phyloP scores from a whole-genome alignment of 371 early-diverging fungal genomes.

The Dinochytrium kinnereticum region DNA sequence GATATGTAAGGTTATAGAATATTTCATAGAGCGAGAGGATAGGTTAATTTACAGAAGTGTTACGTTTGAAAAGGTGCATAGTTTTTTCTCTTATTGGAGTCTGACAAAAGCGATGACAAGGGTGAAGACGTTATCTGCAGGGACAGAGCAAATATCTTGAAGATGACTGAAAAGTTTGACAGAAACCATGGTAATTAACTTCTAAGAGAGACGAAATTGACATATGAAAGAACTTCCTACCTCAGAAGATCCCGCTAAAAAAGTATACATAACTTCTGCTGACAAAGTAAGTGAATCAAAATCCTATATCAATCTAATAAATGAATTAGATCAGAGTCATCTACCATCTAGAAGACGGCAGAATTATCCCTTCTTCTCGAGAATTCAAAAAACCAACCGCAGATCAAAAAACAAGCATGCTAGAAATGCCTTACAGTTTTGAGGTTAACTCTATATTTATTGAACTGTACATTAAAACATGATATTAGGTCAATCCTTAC shows the following conservation, averaged over 20 bases:
- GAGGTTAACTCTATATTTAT: constrained; percentile 29
- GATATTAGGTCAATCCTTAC: constrained; percentile 49
- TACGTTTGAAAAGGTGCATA: constrained; percentile 43
- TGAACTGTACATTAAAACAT: neutral
- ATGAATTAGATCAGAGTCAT: constrained; percentile 46
- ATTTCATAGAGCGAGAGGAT: constrained; percentile 57
- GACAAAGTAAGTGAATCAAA: constrained; percentile 42
- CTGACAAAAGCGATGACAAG: no score
- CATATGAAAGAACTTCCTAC: constrained; percentile 38
- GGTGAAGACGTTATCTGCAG: no score
- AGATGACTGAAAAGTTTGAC: constrained; percentile 62
- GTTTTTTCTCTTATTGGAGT: neutral
- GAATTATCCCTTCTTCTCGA: constrained; percentile 51
- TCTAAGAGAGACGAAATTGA: neutral
- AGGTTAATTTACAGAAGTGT: constrained; percentile 53
- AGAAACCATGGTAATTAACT: constrained; percentile 37
- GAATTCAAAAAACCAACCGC: constrained; percentile 59
- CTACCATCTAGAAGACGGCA: constrained; percentile 52
- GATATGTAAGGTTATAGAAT: constrained; percentile 43
- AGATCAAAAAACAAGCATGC: constrained; percentile 52
- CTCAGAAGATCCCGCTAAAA: constrained; percentile 48
- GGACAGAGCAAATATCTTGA: constrained; percentile 39
- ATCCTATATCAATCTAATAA: neutral
- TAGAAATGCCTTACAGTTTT: constrained; percentile 47
- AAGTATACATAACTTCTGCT: constrained; percentile 54